Conservation (phyloP, 1,139 yeast genomes). For the Debaryomyces singareniensis region DNA sequence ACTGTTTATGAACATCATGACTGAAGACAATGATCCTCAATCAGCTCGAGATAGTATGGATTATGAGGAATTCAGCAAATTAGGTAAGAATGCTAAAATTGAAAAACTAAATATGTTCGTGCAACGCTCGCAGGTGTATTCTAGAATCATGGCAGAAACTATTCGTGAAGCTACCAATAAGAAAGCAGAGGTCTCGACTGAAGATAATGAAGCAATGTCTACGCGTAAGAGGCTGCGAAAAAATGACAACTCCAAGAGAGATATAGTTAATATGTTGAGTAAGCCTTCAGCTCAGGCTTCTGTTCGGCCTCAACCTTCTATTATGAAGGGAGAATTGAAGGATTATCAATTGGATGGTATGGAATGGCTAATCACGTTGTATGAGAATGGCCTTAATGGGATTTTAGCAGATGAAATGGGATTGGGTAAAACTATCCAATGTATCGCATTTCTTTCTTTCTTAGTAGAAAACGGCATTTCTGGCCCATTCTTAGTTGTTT, state of each 20-base stretch:
- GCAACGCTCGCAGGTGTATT: constrained; percentile 76
- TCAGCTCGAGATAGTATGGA: too few species aligned
- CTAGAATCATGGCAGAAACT: constrained; percentile 76
- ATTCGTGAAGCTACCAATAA: constrained; percentile 25
- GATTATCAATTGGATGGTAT: constrained; percentile 86
- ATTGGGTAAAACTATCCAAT: constrained; percentile 84
- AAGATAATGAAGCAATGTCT: constrained; percentile 2
- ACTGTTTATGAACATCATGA: too few species aligned
- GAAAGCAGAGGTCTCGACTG: constrained; percentile 9
- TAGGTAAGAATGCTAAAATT: constrained; percentile 42
- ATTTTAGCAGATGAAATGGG: constrained; percentile 98
- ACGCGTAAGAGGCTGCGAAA: constrained; percentile 4
- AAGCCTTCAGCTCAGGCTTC: constrained; percentile 4
- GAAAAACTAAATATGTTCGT: constrained; percentile 65
- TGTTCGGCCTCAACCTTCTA: constrained; percentile 50
- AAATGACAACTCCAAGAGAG: constrained; percentile 8
- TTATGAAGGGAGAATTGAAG: constrained; percentile 62
- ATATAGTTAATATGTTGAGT: constrained; percentile 20
- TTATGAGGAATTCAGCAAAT: constrained; percentile 33
- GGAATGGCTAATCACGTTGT: constrained; percentile 82
- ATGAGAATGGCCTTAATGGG: constrained; percentile 92
- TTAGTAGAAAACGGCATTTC: constrained; percentile 70
- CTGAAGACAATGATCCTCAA: too few species aligned
- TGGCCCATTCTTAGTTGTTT: constrained; percentile 84
- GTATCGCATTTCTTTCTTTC: constrained; percentile 71